Evolutionary conservation across 495 filamentous ascomycete genomes (phyloP), one percentile per base, ranked within the genome.

Genomic region (Eremomyces bilateralis): DNA sequence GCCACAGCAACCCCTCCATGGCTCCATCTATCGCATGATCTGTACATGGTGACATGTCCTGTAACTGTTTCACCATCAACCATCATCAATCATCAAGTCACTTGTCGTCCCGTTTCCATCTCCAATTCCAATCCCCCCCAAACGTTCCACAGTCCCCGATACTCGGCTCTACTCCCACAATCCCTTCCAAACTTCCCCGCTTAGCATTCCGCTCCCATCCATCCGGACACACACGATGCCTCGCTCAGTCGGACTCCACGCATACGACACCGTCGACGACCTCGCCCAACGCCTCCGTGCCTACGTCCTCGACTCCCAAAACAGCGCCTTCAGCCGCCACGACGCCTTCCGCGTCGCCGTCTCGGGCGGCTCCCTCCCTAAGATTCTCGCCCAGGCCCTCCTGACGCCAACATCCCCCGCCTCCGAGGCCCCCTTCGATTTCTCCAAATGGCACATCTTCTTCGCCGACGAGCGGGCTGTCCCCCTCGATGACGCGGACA

Each of bases 401-500:
- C 68, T 95, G 3, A 53, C 71, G 3, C 17, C 1, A 55, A 62
- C 13, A 58, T 65, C 38, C 22, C 51, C 52, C 21, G 52, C 58
- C 5, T 20, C 16, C 8, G 71, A 73, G 18, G 73, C 80, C 39
- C 61, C 57, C 4, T 54, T 82, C 36, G 60, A 73, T 43, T 94
- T 85, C 62, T 60, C 62, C 49, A 82, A 78, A 49, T 97, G 88
- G 88, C 76, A 95, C 45, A 77, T 97, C 50, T 97, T 94, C 67
- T 95, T 93, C 57, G 85, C 85, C 42, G 88, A 97, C 46, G 88
- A 97, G 65, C 80, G 88, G 43, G 76, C 76, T 19, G 90, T 97
- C 20, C 80, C 90, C 6, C 73, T 94, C 45, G 71, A 84, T 51
- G 73, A 95, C 56, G 61, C 64, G 30, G 90, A 97, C 59, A 92